A percentile compares a stretch with the other conserved stretches of the same genome.
phyloP scores from a whole-genome alignment of 2,329 filamentous ascomycete species.

The Hypoxylon sp. region DNA sequence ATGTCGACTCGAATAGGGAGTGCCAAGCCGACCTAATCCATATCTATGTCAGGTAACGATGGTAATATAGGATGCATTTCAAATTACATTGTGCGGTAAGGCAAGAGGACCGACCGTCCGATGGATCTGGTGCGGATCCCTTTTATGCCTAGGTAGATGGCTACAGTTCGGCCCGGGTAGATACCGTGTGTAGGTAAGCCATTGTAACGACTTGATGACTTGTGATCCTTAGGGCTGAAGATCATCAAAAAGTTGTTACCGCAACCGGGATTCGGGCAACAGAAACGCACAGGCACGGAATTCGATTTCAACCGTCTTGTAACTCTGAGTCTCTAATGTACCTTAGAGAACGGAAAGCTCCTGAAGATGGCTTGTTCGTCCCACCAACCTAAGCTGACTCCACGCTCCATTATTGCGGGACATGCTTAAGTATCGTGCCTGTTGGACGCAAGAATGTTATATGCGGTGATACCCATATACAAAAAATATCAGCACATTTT shows the following conservation, averaged over 20 bases:
- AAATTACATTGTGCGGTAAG: conserved; percentile 29
- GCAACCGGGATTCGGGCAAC: conserved; percentile 37
- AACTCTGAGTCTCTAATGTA: conserved; percentile 26
- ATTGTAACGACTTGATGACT: conserved; percentile 8
- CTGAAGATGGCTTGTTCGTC: conserved; percentile 14
- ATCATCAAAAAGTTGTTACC: conserved; percentile 10
- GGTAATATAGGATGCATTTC: conserved; percentile 15
- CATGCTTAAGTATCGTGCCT: conserved; percentile 1
- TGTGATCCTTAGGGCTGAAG: conserved; percentile 26
- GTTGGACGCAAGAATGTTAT: conserved; percentile 21
- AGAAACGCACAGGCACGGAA: conserved; percentile 19
- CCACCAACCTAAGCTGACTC: conserved; percentile 17
- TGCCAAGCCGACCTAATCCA: conserved; percentile 17
- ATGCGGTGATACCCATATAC: conserved; percentile 31
- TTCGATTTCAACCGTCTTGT: conserved; percentile 11
- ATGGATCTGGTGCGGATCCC: conserved; percentile 18
- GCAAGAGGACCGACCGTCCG: conserved; percentile 18
- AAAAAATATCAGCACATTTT: conserved; percentile 9
- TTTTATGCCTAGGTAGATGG: conserved; percentile 10
- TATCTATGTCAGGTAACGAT: conserved; percentile 20
- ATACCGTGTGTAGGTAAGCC: conserved; percentile 3
- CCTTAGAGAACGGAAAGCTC: conserved; percentile 4
- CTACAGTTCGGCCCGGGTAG: conserved; percentile 14
- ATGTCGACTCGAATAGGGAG: conserved; percentile 9
- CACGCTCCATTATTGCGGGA: conserved; percentile 25